These are phyloP conservation scores for Basipetospora chlamydospora DNA, from an alignment of 2,329 filamentous ascomycete genomes.

Conservation along the genomic window DNA sequence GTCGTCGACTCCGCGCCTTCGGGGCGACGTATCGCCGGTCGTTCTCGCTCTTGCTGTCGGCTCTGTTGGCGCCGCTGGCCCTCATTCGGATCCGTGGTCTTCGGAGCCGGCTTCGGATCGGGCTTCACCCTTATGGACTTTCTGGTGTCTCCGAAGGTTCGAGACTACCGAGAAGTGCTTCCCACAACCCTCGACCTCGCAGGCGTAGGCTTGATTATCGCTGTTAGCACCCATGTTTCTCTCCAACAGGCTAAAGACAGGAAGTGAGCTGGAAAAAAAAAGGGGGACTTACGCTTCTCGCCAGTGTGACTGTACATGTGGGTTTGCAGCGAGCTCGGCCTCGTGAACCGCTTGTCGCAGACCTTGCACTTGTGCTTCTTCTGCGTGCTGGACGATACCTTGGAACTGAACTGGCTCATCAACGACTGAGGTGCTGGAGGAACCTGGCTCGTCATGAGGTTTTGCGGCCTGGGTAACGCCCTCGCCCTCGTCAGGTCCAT, in stretches of 20 bases:
- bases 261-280: no score
- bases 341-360: conserved; percentile 93
- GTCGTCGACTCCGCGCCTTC: no score
- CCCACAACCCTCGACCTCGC: conserved; percentile 87
- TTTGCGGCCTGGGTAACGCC: conserved; percentile 68
- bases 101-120: conserved; percentile 50
- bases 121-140: conserved; percentile 77
- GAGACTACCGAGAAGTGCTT: conserved; percentile 96
- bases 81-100: conserved; percentile 45
- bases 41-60: no score
- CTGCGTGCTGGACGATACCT: conserved; percentile 85
- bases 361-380: conserved; percentile 99
- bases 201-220: conserved; percentile 59
- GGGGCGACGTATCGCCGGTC: no score
- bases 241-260: no score
- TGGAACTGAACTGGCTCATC: conserved; percentile 98
- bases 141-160: conserved; percentile 84
- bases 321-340: conserved; percentile 85
- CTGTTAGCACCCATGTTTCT: no score
- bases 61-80: no score
- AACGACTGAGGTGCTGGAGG: conserved; percentile 86
- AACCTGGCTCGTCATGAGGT: conserved; percentile 42
- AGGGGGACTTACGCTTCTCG: conserved; percentile 81
- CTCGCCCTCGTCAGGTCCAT: conserved; percentile 68
- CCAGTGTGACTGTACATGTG: conserved; percentile 99